Base-by-base conservation (phyloP, 495 filamentous ascomycete genomes). In the Aspergillus ostianus region DNA sequence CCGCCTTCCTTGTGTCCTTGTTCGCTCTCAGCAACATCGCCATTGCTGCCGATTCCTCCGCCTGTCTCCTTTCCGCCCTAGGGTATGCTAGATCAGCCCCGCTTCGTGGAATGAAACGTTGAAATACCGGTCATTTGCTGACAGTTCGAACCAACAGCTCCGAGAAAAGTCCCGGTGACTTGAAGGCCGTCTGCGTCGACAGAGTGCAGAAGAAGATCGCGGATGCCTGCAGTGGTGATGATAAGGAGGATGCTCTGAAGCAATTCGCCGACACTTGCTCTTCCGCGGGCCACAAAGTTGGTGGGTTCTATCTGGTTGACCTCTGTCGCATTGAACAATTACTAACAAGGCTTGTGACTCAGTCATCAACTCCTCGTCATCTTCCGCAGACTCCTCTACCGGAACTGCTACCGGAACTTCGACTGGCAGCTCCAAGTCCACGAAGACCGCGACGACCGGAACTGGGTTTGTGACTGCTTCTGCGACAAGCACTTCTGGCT, bases 1-100 rank as follows among this genome's bases (percentile, higher is more conserved):
- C 69, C 26, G 64, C 71, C 59, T 19, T 78, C 57, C 55, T 62
- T 54, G 50, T 73, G 48, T 68, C 72, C 57, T 58, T 75, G 48
- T 54, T 76, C 50, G 73, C 73, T 50, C 65, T 78, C 55, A 53
- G 66, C 67, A 73, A 70, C 59, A 58, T 76, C 51, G 75, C 67
- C 30, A 58, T 60, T 49, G 69, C 70, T 51, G 48, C 58, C 17
- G 55, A 63, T 36, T 65, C 73, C 19, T 68, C 71, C 10, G 72
- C 72, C 54, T 78, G 75, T 61, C 61, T 78, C 29, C 62, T 76
- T 51, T 65, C 65, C 8, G 70, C 70, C 36, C 68, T 78, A 10
- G 72, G 72, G 75, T 78, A 72, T 48, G 73, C 60, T 46, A 20
- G 9, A 23, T 52, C 21, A 30, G 18, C 12, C 15, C 47, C 20